Base-by-base conservation (phyloP, 768 basidiomycete genomes). In the Lactarius psammicola region DNA sequence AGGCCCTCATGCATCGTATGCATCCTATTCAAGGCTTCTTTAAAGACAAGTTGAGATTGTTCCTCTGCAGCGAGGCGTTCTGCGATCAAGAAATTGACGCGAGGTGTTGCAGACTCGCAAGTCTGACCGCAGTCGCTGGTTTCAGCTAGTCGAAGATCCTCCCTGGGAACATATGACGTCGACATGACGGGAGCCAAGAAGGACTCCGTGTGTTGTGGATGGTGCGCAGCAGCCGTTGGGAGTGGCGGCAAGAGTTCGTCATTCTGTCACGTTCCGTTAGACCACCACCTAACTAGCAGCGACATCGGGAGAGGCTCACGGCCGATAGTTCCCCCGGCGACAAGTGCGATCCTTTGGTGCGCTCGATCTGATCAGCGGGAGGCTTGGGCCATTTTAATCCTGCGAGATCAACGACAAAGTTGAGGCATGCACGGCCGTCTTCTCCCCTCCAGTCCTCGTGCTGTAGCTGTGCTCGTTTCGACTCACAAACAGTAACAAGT, bases 401-500 rank as follows among this genome's bases (percentile, higher is more conserved):
- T 4, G 68, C 67, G 7, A 78, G 70, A 26, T 74, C 70, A 17
- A 73, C 36, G 30, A 78, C 56, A 59, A 75, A 73, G 23, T 70
- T n/a, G 5, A 80, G 71, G 0, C 74, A 76, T 4, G 54, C 42
- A 31, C 61, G 60, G 0, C 75, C 77, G 8, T 58, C 65, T 38
- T 68, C 59, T 9, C 72, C 74, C 6, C 63, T 31, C 78, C 79
- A 80, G 4, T 40, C 42, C 3, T 53, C 56, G 9, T 64, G 62
- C 72, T 65, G 23, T 77, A 71, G 56, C 23, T 74, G 71, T 10
- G 71, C 69, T 8, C 72, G 66, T 67, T 76, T 79, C 0, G 78
- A 76, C 8, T 75, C 65, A 9, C 74, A 74, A 2, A 79, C 67
- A 4, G 76, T 71, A 56, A 74, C 49, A 4, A 81, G 63, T 40